Base-by-base conservation (phyloP, 768 basidiomycete species). In the Tricholomella constricta region DNA sequence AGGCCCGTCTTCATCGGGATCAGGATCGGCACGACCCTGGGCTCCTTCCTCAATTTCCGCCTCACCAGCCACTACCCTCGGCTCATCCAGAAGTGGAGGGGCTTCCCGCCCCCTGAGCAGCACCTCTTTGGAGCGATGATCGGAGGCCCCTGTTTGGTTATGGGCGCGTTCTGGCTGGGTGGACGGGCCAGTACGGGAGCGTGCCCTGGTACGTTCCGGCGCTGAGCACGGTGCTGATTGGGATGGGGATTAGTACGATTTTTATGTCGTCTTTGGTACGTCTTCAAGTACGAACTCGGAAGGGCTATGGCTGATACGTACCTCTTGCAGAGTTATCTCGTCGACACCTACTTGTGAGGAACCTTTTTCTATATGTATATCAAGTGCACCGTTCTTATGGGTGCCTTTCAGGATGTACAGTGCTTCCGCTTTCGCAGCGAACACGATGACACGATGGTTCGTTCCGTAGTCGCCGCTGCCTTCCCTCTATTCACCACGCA, bases 111-210 rank as follows among this genome's bases (percentile, higher is more conserved):
- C 6, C 83, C 88, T 2, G 88, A 90, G 65, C 72, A 81, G 48
- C 72, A 86, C 37, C 69, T 88, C 12, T 73, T 65, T 27, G 68
- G 76, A 2, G 83, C 75, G 0, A 82, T 88, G 77, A 61, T 85
- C 44, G 77, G 76, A 20, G 77, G 78, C 1, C 84, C 84, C 1
- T 56, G 77, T 15, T 73, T 88, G 23, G 76, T 82, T 22, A 45
- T 80, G 17, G 78, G 80, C 6, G 78, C 83, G 56, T 88, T 90
- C 68, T 86, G 85, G 86, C 76, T 89, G 36, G 82, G 79, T 85
- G 84, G 84, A 78, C 79, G 1, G 82, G 82, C 6, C 60, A 78
- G 37, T 83, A 82, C 55, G 51, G 70, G 5, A 70, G 67, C 44
- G 65, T 86, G 19, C 82, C 78, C 17, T 85, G 83, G 83, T 80